phyloP scores from a whole-genome alignment of 768 basidiomycete species.

The Cystobasidium ongulense region DNA sequence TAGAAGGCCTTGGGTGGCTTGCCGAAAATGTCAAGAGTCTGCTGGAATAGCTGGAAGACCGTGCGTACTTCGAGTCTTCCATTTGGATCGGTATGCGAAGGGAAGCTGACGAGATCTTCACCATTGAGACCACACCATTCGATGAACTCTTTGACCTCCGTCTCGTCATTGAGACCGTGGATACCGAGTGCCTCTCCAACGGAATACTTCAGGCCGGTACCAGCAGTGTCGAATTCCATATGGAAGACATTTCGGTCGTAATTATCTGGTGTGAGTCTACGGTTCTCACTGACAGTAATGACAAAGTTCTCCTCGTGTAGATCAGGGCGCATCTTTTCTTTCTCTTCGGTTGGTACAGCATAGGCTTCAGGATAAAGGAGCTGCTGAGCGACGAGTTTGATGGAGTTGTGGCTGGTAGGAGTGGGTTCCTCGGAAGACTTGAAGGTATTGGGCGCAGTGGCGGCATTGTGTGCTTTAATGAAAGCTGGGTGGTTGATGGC shows the following conservation, averaged over 20 bases:
- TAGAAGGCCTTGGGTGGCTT: conserved; percentile 95
- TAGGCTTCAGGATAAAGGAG: conserved; percentile 79
- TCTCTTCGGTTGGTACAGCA: conserved; percentile 49
- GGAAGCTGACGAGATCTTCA: conserved; percentile 68
- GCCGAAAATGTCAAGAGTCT: conserved; percentile 93
- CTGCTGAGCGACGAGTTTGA: conserved; percentile 82
- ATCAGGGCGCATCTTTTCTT: conserved; percentile 58
- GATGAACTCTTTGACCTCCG: conserved; percentile 82
- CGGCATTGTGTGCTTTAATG: conserved; percentile 54
- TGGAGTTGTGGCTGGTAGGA: conserved; percentile 51
- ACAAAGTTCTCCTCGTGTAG: conserved; percentile 81
- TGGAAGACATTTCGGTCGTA: conserved; percentile 99
- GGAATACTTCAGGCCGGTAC: conserved; percentile 86
- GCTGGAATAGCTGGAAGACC: conserved; percentile 88
- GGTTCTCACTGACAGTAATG: conserved; percentile 86
- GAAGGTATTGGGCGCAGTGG: conserved; percentile 45
- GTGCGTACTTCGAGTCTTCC: conserved; percentile 79
- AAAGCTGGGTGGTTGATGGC: conserved; percentile 56
- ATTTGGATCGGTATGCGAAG: conserved; percentile 53
- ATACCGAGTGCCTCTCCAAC: conserved; percentile 95
- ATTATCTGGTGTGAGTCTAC: conserved; percentile 82
- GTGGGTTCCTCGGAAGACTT: conserved; percentile 57
- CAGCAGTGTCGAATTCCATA: conserved; percentile 83
- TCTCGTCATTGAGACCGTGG: conserved; percentile 92
- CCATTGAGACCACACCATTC: conserved; percentile 82